Evolutionary conservation across 148 eudicot genomes (phyloP), one percentile per base, ranked within the genome.

Genomic region (Cornus suecica): DNA sequence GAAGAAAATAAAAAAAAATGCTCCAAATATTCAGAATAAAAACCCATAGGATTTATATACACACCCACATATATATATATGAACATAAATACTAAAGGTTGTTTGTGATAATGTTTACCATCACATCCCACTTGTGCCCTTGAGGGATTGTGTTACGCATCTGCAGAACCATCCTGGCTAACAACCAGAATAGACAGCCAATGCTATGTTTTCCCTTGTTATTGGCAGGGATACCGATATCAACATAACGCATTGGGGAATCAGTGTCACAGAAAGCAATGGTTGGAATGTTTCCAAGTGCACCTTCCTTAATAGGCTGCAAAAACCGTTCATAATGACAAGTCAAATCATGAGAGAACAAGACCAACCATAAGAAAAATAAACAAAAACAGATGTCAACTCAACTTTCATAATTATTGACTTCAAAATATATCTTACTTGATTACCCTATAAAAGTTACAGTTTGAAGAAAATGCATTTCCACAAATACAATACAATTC

Each of bases 201-300:
- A 90, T 88, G 74, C 91, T 86, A 86, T 83, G 83, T n/a, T 86
- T 86, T 10, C 93, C 93, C 78, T 90, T 90, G 91, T 90, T 88
- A 84, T 90, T 90, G 34, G 94, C 88, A 56, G 94, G 94, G 77
- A 90, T 90, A 28, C 88, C 94, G 74, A 90, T 82, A 42, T 90
- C 94, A 18, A 90, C 93, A 69, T 87, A 88, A 0, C 86, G 74
- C 91, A 87, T 90, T 2, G 93, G 93, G 18, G 90, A 90, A 62
- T 90, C 94, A 9, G 94, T 90, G 66, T 90, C 94, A 81, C 91
- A 87, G 79, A 90, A 87, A 45, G 94, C 94, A 64, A 88, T 90
- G 16, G 89, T 87, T 69, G 94, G 94, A 65, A 90, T 90, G 64
- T 90, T 90, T 52, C 91, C 94, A 2, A 88, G 81, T 4, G 94